Evolutionary conservation across 441 rosid genomes (phyloP), one percentile per base, ranked within the genome.

Genomic region (Gossypium gossypioides): DNA sequence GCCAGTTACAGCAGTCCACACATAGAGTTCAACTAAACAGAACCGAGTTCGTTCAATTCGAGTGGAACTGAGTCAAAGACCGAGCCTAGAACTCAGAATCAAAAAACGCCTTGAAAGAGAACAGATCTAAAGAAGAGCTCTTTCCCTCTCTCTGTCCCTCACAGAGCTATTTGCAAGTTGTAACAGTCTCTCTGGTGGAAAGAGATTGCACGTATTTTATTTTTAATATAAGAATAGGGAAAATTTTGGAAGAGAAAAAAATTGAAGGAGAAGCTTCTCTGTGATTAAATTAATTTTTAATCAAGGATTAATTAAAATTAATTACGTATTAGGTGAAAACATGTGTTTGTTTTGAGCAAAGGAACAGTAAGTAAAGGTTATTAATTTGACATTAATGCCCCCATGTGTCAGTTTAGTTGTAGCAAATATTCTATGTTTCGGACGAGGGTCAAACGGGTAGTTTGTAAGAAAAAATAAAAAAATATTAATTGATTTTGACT

Each of bases 71-170:
- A 69, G 74, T 56, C 24, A 29, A 24, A 40, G 63, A 66, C 37
- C 19, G 74, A 68, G 72, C 34, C 21, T 24, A 19, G 15, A 64
- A 69, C 64, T 67, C 32, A 75, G 71, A 72, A 54, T 48, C 67
- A 40, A 16, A 66, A 19, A 63, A 63, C 8, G 77, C 55, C 52
- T 73, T 69, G 42, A 72, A 64, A 66, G 69, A 27, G 24, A 72
- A 76, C 81, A 78, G 81, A 72, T 82, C 86, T 84, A 71, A 78
- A 74, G 75, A 29, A 42, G 44, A 52, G 61, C 70, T 32, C 61
- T 48, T 29, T 29, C 75, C 7, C 34, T 10, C 56, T 24, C 71
- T 81, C 65, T 72, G 1, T 57, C 60, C 22, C 34, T 50, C 25
- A 50, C 59, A 8, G 44, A 37, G 12, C 44, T 56, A 48, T 21